Evolutionary conservation across 495 filamentous ascomycete genomes (phyloP).

Genomic region (Penicillium robsamsonii): DNA sequence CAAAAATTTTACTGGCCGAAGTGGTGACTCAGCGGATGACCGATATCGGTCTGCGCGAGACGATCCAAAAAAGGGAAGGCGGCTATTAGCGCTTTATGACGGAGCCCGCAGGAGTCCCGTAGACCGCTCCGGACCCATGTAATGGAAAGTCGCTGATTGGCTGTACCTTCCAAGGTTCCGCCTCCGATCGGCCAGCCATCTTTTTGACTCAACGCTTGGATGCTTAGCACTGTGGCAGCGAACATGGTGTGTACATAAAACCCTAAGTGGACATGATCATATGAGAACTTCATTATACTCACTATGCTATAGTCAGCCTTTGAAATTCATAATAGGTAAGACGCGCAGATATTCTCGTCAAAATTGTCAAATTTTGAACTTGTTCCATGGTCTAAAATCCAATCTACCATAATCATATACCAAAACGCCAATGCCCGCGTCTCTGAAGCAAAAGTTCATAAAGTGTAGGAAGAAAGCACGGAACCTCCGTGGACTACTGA

Average conservation of each 20-base stretch:
- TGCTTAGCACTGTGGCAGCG: not conserved
- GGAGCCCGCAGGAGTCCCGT: slow-evolving; percentile 3
- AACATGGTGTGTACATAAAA: not conserved
- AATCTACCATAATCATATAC: not conserved
- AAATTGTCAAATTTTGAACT: not conserved
- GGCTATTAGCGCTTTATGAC: slow-evolving; percentile 28
- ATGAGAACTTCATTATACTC: not conserved
- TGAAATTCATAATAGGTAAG: not conserved
- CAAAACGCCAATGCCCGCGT: slow-evolving; percentile 5
- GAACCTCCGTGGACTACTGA: not conserved
- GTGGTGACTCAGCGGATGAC: slow-evolving; percentile 8
- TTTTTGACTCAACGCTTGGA: slow-evolving; percentile 5
- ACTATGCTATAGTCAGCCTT: not conserved
- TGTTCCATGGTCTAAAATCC: not conserved
- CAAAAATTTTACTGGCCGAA: slow-evolving; percentile 28
- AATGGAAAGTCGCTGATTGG: slow-evolving; percentile 22
- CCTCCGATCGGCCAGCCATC: slow-evolving; percentile 12
- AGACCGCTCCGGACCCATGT: slow-evolving; percentile 14
- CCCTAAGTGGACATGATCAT: not conserved
- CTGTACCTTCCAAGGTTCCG: slow-evolving; percentile 8
- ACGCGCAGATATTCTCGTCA: not conserved
- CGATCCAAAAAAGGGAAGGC: slow-evolving; percentile 15
- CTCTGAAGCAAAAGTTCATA: not conserved
- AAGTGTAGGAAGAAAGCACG: not conserved
- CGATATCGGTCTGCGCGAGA: slow-evolving; percentile 21